Conservation (phyloP, 1,284 basidiomycete genomes). For the Volvariella volvacea region DNA sequence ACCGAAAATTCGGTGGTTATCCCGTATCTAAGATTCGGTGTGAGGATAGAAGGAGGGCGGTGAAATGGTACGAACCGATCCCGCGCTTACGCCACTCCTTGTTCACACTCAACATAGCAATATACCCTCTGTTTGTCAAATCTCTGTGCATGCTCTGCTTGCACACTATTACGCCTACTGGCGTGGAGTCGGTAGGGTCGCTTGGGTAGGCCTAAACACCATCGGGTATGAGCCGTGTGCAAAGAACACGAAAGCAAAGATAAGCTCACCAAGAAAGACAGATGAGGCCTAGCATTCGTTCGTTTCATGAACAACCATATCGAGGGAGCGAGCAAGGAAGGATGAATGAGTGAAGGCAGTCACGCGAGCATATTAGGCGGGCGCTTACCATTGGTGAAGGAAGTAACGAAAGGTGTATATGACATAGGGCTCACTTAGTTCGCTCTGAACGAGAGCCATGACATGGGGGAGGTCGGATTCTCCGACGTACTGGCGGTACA, state of each 20-base stretch:
- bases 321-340: too few relatives aligned
- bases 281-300: slow-evolving; percentile 73
- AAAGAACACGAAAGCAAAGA: slow-evolving; percentile 1
- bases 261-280: slow-evolving; percentile 79
- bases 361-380: slow-evolving; percentile 7
- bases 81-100: slow-evolving; percentile 79
- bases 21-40: slow-evolving; percentile 35
- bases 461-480: slow-evolving; percentile 77
- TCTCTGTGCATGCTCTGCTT: slow-evolving; percentile 87
- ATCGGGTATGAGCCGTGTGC: slow-evolving; percentile 5
- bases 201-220: slow-evolving; percentile 48
- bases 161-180: slow-evolving; percentile 91
- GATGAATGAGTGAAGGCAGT: background rate
- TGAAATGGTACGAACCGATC: slow-evolving; percentile 63
- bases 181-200: slow-evolving; percentile 42
- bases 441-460: slow-evolving; percentile 83
- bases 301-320: slow-evolving; percentile 5
- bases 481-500: slow-evolving; percentile 67
- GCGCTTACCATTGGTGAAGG: slow-evolving; percentile 81
- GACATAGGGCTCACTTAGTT: slow-evolving; percentile 94
- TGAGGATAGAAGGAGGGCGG: slow-evolving; percentile 30
- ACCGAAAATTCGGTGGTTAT: slow-evolving; percentile 33
- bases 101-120: slow-evolving; percentile 93
- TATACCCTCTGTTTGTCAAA: slow-evolving; percentile 83
- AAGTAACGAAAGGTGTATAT: slow-evolving; percentile 94